Base-by-base conservation (phyloP, 2,329 filamentous ascomycete species). In the Aureobasidium sp. region DNA sequence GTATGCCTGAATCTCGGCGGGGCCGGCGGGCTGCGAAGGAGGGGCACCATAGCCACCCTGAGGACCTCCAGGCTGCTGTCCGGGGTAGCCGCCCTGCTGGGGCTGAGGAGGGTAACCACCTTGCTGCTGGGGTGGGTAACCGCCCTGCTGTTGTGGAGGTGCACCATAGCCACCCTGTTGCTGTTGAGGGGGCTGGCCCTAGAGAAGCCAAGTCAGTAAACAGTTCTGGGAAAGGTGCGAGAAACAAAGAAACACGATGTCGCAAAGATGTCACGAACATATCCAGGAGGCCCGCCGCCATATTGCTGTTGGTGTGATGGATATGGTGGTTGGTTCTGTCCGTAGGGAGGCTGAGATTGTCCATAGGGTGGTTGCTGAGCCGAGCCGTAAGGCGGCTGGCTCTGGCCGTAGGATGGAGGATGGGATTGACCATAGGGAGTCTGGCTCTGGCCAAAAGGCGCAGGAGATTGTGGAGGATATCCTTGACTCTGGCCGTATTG, bases 1-100 rank as follows among this genome's bases (percentile, higher is more conserved):
- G 74, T 85, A 86, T 12, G 77, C 80, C 36, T 73, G 75, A 34
- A 82, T 70, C 62, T 84, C 79, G 57, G 79, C 77, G n/a, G 79
- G 77, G 17, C 75, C 77, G 12, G 74, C 76, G 62, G 75, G 78
- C 29, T 71, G 72, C 48, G 72, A 74, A 27, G 71, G 75, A 48
- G 72, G 68, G 47, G 60, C 67, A 17, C 66, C 57, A 53, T 65
- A 64, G 7, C 60, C 59, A 15, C 69, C 68, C 63, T 68, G 69
- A 60, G 68, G 69, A 51, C 63, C 68, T 20, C 62, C 68, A 60
- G 67, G 68, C 14, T 68, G 67, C 41, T 69, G 68, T 34, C 68
- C 65, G 34, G 69, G 68, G 44, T 70, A 72, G 67, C 64, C 68
- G 31, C 67, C 68, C 56, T 73, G 71, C 70, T 76, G 71, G 41